phyloP scores from a whole-genome alignment of 768 basidiomycete species.

The Tylopilus felleus region DNA sequence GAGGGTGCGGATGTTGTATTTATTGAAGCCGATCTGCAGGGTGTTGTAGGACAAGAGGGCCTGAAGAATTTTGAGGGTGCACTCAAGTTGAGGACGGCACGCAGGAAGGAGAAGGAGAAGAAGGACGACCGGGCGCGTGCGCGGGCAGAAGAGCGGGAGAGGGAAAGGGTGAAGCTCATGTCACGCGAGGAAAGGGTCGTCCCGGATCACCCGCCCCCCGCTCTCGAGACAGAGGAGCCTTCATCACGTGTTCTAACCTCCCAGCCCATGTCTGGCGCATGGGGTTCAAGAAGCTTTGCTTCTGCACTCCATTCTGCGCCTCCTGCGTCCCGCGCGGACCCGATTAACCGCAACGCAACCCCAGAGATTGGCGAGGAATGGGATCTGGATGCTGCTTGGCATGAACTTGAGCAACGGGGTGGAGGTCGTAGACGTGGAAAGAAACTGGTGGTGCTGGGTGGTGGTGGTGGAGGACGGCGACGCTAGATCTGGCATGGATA shows the following conservation, averaged over 20 bases:
- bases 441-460: slow-evolving; percentile 69
- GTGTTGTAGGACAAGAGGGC: slow-evolving; percentile 72
- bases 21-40: slow-evolving; percentile 79
- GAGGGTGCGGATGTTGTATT: slow-evolving; percentile 92
- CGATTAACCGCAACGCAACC: slow-evolving; percentile 26
- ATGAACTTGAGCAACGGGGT: slow-evolving; percentile 66
- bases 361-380: slow-evolving; percentile 54
- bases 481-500: slow-evolving; percentile 20
- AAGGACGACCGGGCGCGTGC: slow-evolving; percentile 85
- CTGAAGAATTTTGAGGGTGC: slow-evolving; percentile 82
- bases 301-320: slow-evolving; percentile 60
- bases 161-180: slow-evolving; percentile 46
- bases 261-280: slow-evolving; percentile 48
- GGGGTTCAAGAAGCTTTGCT: slow-evolving; percentile 82
- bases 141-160: slow-evolving; percentile 73
- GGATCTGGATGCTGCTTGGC: slow-evolving; percentile 78
- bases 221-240: slow-evolving; percentile 14
- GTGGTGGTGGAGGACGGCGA: slow-evolving; percentile 56
- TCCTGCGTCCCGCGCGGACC: slow-evolving; percentile 45
- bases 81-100: slow-evolving; percentile 67
- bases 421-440: slow-evolving; percentile 57
- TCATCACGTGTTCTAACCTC: slow-evolving; percentile 4
- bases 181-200: slow-evolving; percentile 18
- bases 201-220: slow-evolving; percentile 7
- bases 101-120: slow-evolving; percentile 76